Evolutionary conservation across 116 monocot genomes (phyloP), one percentile per base, ranked within the genome.

Genomic region (Papilionanthe hybrid): DNA sequence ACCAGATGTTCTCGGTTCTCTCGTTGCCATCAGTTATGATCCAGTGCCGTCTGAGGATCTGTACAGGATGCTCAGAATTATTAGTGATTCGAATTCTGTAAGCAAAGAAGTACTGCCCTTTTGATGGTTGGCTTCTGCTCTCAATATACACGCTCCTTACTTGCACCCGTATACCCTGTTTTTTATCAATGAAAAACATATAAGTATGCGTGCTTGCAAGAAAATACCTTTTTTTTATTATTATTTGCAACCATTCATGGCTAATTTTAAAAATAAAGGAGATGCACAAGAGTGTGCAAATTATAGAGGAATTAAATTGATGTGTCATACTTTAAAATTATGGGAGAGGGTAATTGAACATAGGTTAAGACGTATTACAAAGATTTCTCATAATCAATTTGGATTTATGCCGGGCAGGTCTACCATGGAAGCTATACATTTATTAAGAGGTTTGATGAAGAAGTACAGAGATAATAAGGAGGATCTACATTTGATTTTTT

Each of bases 1-100:
- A 95, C 95, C 98, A 98, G 42, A 94, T 85, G 60, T 98, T 94
- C 79, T 98, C 98, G 8, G 88, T 89, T 87, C 84, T 90, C 5
- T 94, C 94, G 87, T 85, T 86, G 66, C 83, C 98, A 86, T 98
- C 98, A 4, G 94, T 98, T 76, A 98, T 86, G 72, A 98, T 98
- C 98, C 98, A 98, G 82, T 98, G 98, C 73, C 98, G 88, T 78
- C 94, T 85, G 25, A 98, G 93, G 44, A 98, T 88, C 78, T 94
- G 94, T 72, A 94, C 94, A 50, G 94, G 86, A 1, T 85, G 89
- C 43, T 87, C 81, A 5, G 98, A 98, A 76, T 93, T 94, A 77
- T 94, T 98, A 15, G 90, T 94, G 72, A 98, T 94, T 82, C 98
- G 89, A 74, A 94, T 98, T 79, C 94, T 75, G 80, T 94, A 98